Conservation (phyloP, 352 stramenopile genomes). For the Phytophthora quininea region DNA sequence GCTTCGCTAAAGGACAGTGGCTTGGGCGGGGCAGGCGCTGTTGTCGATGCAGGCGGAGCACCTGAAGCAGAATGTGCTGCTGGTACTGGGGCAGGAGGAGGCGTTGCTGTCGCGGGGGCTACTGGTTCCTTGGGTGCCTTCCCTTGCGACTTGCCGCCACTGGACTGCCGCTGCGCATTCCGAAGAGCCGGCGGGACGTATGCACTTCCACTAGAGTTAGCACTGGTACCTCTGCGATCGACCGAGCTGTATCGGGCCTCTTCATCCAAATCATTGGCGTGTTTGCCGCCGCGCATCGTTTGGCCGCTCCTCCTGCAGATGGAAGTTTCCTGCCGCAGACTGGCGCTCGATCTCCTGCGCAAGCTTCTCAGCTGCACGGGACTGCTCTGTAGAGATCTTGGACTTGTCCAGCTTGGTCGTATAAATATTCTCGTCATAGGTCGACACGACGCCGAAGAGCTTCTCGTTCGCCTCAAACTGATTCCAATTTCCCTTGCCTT, state of each 20-base stretch:
- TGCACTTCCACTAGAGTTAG: conserved; percentile 31
- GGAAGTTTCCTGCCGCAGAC: conserved; percentile 89
- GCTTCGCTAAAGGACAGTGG: conserved; percentile 78
- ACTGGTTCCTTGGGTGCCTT: conserved; percentile 21
- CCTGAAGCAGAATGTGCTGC: conserved; percentile 6
- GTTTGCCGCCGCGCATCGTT: conserved; percentile 28
- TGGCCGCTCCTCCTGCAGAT: conserved; percentile 94
- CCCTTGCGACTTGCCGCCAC: conserved; percentile 29
- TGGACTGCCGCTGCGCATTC: conserved; percentile 52
- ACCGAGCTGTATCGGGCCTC: conserved; percentile 97
- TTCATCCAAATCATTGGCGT: conserved; percentile 86
- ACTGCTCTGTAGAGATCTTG: conserved; percentile 90
- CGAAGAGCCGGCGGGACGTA: conserved; percentile 78
- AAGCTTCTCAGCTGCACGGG: conserved; percentile 90
- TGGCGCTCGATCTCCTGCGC: conserved; percentile 95
- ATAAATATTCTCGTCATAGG: conserved; percentile 98
- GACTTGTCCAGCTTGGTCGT: conserved; percentile 96
- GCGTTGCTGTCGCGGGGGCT: not conserved
- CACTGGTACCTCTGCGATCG: conserved; percentile 37
- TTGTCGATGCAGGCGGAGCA: conserved; percentile 5
- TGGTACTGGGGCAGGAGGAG: conserved; percentile 11
- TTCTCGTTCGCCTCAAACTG: conserved; percentile 97
- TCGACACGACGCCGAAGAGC: conserved; percentile 95
- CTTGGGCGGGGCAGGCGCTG: conserved; percentile 35
- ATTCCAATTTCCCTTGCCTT: conserved; percentile 88